Evolutionary conservation across 139 green algal genomes (phyloP), one percentile per base, ranked within the genome.

Genomic region (Diplosphaera chodatii): DNA sequence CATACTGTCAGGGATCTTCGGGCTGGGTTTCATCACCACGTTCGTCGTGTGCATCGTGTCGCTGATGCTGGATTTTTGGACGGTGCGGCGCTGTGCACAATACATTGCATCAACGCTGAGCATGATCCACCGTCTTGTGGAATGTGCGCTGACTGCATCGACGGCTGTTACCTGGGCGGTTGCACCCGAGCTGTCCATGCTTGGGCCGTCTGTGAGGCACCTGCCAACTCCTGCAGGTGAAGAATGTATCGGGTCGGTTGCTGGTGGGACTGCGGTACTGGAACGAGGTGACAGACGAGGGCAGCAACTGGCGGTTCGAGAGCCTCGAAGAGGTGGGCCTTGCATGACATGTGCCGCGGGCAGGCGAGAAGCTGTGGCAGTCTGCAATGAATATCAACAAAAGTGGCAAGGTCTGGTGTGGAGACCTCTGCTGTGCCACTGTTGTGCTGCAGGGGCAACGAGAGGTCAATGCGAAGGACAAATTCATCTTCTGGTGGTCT

Each of bases 191-290:
- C 37, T 48, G 37, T 48, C 6, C 37, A 48, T 48, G 37, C 37
- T 48, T n/a, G n/a, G n/a, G n/a, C n/a, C n/a, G n/a, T n/a, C n/a
- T n/a, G n/a, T n/a, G n/a, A n/a, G n/a, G n/a, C n/a, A n/a, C n/a
- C n/a, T n/a, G n/a, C n/a, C 37, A 48, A 59, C 25, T 3, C 6
- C 16, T 56, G 27, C 78, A 94, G 87, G 87, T 92, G 18, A 97
- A 98, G 76, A 98, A 98, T 63, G 85, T 98, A 0, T 94, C 88
- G 22, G 94, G 94, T 0, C 79, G 94, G 22, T 78, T 95, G 62
- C 75, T 98, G 68, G 94, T 98, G 32, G 94, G 94, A 5, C 79
- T 98, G 40, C 78, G 94, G 15, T 98, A 90, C 90, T 98, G 94
- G 94, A 98, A 98, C 68, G 94, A 98, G 73, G 88, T 91, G 6